Base-by-base conservation (phyloP, 2,329 filamentous ascomycete genomes). In the Chrysosphaeria jannelii region DNA sequence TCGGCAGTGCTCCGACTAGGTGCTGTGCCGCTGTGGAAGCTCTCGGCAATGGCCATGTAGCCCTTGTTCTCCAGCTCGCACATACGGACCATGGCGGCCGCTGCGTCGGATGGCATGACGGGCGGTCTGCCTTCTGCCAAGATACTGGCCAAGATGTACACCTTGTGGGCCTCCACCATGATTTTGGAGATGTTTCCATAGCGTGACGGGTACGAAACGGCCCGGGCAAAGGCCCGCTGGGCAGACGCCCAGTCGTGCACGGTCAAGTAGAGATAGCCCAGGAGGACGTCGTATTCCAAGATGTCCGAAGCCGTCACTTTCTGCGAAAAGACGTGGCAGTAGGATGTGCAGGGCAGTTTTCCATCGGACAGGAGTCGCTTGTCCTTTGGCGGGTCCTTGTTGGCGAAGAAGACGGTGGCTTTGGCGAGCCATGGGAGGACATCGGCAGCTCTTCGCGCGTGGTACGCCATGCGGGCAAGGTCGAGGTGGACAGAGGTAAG, bases 151-250 rank as follows among this genome's bases (percentile, higher is more conserved):
- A 97, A 47, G 6, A 88, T 39, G 71, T 76, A 91, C 43, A 81
- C 88, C 46, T 81, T 88, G 50, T 89, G 81, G 5, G 75, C 74
- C 32, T 90, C 76, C 4, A 71, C 51, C 69, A 85, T 85, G 23
- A 88, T 53, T 39, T 64, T 67, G 41, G 68, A 81, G 8, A 62
- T 51, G 17, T 60, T 53, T 15, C 52, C 48, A 11, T 64, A 65
- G 24, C 48, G 51, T 1, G 53, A 50, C 1, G 78, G 74, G 27
- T 66, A 64, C 3, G 65, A 58, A 17, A 89, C 48, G 20, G 61
- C 57, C 28, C 59, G 52, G 33, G 63, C 58, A 13, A 78, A 51
- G 14, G 64, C 61, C 18, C 51, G 51, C 10, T 53, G 44, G 1
- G 70, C 67, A 27, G 54, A 56, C 10, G 43, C 37, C 68, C 70